Evolutionary conservation across 495 filamentous ascomycete species (phyloP).

Genomic region (Aspergillus sclerotiicarbonarius): DNA sequence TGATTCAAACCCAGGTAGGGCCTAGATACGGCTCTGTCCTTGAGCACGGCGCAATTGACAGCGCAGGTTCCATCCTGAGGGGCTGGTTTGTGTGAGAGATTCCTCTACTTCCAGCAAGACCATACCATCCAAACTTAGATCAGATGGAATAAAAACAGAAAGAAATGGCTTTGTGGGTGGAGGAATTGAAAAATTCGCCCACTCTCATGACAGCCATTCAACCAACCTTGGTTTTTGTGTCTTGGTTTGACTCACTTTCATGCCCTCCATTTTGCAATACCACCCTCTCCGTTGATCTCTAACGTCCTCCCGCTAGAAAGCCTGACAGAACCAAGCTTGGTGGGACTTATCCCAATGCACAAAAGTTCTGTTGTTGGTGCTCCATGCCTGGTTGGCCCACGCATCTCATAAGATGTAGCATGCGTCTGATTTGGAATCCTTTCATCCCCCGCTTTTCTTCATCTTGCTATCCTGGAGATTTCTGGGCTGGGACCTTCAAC

Average conservation of each 20-base stretch:
- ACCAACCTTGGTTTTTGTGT: not conserved
- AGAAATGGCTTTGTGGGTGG: too few relatives aligned
- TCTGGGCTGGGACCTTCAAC: conserved; percentile 11
- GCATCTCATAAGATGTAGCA: not conserved
- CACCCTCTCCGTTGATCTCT: not conserved
- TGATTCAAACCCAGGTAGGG: conserved; percentile 30
- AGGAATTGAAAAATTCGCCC: too few relatives aligned
- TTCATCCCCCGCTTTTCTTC: not conserved
- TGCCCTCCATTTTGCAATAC: not conserved
- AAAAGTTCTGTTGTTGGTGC: not conserved
- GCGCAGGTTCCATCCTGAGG: not conserved
- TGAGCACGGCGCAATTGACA: too few relatives aligned
- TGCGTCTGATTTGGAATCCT: not conserved
- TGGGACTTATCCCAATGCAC: not conserved
- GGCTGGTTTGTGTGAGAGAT: too few relatives aligned
- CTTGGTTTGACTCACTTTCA: not conserved
- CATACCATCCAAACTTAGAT: too few relatives aligned
- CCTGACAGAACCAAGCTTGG: not conserved
- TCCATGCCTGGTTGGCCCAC: not conserved
- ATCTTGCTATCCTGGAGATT: not conserved
- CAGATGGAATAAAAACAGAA: too few relatives aligned
- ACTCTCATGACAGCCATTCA: not conserved
- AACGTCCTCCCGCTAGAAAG: not conserved
- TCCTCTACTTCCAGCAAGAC: too few relatives aligned
- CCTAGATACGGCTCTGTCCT: not conserved